These are phyloP conservation scores for Hanseniaspora vineae DNA, from an alignment of 805 yeast genomes.

Conservation along the genomic window DNA sequence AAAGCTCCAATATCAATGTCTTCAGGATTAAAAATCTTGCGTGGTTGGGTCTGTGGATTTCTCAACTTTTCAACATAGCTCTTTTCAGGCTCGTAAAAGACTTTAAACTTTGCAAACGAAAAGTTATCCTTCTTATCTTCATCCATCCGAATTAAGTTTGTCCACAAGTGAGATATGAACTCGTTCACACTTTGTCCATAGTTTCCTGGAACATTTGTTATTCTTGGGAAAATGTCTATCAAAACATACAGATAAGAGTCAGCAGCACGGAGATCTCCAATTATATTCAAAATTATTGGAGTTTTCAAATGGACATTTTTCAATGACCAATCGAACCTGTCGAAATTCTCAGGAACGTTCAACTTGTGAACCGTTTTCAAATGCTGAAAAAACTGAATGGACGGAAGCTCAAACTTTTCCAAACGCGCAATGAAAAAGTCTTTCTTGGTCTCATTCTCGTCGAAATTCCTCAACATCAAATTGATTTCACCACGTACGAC, in stretches of 20 bases:
- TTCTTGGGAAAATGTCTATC: neutral
- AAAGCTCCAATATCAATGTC: neutral
- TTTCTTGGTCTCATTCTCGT: neutral
- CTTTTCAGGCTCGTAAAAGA: neutral
- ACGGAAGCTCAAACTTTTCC: too few relatives aligned
- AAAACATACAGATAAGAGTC: too few relatives aligned
- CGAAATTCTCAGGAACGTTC: too few relatives aligned
- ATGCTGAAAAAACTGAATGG: neutral
- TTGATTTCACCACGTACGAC: neutral
- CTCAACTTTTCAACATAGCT: neutral
- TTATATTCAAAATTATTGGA: neutral
- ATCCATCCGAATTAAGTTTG: neutral
- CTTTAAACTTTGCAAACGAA: neutral
- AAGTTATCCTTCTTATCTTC: neutral
- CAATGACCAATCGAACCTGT: neutral
- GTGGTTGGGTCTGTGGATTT: neutral
- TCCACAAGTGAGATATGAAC: neutral
- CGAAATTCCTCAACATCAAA: neutral
- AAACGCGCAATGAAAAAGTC: neutral
- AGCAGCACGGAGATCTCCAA: too few relatives aligned
- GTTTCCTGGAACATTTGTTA: neutral
- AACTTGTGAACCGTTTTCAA: neutral
- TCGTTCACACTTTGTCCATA: neutral
- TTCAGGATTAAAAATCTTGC: neutral
- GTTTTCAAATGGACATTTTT: neutral